phyloP scores from a whole-genome alignment of 2,329 filamentous ascomycete species.

The Cytospora piceae region DNA sequence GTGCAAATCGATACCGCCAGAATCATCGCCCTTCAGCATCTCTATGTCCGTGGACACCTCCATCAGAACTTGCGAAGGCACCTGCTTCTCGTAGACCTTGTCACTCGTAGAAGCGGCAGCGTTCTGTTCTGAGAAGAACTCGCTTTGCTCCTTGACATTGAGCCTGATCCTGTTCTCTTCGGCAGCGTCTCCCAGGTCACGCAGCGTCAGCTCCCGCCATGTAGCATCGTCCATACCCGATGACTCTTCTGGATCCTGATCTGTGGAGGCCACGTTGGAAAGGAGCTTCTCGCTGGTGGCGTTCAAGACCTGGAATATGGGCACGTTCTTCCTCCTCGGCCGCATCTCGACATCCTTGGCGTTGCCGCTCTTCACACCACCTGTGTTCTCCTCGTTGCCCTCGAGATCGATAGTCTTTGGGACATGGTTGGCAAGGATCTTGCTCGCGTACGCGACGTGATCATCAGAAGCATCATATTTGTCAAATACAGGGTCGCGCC shows the following conservation, averaged over 20 bases:
- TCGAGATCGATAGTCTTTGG: constrained; percentile 91
- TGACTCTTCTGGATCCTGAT: constrained; percentile 67
- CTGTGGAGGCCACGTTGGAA: constrained; percentile 79
- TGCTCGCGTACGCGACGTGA: constrained; percentile 54
- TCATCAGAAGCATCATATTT: constrained; percentile 80
- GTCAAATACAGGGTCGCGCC: constrained; percentile 79
- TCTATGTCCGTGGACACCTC: constrained; percentile 66
- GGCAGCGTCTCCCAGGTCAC: constrained; percentile 76
- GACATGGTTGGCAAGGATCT: constrained; percentile 66
- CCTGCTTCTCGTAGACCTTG: constrained; percentile 67
- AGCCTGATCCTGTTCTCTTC: constrained; percentile 80
- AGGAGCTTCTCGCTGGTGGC: constrained; percentile 92
- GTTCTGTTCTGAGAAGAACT: constrained; percentile 71
- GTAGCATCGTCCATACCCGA: constrained; percentile 73
- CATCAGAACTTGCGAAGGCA: constrained; percentile 69
- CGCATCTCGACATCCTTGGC: constrained; percentile 89
- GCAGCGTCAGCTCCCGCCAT: constrained; percentile 74
- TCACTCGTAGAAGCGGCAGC: constrained; percentile 50
- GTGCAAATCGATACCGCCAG: constrained; percentile 62
- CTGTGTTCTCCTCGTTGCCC: constrained; percentile 94
- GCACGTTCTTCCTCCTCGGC: constrained; percentile 75
- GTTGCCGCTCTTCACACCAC: constrained; percentile 80
- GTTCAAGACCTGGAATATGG: constrained; percentile 88
- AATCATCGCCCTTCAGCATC: constrained; percentile 50
- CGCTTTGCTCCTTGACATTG: constrained; percentile 85